Percentiles rank a stretch among this genome's conserved stretches.
Conservation (phyloP, 768 basidiomycete genomes). For the Russula sp. region DNA sequence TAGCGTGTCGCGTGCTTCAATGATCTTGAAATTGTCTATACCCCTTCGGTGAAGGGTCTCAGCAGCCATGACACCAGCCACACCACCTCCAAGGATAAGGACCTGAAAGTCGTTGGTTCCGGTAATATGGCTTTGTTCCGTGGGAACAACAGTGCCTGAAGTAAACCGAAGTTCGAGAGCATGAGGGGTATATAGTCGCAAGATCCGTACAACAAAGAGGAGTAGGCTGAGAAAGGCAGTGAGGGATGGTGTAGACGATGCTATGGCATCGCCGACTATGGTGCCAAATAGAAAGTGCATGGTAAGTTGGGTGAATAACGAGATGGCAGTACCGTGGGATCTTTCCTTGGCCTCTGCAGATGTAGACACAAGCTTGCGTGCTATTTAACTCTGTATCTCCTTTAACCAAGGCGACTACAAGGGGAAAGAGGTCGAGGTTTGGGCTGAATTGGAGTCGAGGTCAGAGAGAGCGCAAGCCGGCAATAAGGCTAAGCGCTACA, state of each 20-base stretch:
- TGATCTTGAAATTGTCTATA: constrained; percentile 49
- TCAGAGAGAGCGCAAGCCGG: neutral
- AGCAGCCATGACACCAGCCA: constrained; percentile 59
- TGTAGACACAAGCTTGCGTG: neutral
- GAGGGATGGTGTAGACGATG: neutral
- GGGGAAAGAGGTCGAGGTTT: neutral
- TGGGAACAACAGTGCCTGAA: constrained; percentile 2
- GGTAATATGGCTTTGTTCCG: neutral
- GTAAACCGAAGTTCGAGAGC: constrained; percentile 3
- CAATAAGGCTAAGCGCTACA: neutral
- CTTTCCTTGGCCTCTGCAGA: neutral
- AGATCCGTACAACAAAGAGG: constrained; percentile 5
- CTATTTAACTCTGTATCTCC: constrained; percentile 8
- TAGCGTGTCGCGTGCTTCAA: constrained; percentile 51
- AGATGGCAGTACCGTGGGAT: neutral
- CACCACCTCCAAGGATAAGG: constrained; percentile 59
- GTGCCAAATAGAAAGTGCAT: constrained; percentile 14
- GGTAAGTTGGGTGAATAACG: neutral
- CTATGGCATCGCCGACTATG: constrained; percentile 2
- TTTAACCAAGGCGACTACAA: neutral
- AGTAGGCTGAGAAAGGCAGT: constrained; percentile 1
- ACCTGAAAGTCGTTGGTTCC: constrained; percentile 32
- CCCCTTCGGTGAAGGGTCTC: constrained; percentile 47
- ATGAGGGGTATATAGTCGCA: neutral
- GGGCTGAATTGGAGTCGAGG: neutral